These are phyloP conservation scores for Fusarium globosum DNA, from an alignment of 2,329 filamentous ascomycete species.

Conservation along the genomic window DNA sequence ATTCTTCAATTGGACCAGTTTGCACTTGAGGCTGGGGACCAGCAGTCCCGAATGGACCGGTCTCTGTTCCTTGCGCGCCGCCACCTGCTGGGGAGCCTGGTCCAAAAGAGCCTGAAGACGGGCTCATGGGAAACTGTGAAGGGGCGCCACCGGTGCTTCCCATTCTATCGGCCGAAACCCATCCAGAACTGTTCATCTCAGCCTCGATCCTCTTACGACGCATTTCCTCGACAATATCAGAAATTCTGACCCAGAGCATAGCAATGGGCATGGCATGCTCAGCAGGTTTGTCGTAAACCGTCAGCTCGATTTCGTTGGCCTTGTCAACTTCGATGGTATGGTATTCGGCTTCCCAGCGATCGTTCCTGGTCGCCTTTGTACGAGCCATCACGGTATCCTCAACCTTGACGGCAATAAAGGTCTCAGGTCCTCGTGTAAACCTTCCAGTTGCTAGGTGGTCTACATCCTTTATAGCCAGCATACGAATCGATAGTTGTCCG, in stretches of 20 bases:
- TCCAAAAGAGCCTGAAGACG: conserved; percentile 57
- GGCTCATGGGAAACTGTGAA: conserved; percentile 68
- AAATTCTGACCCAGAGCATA: conserved; percentile 95
- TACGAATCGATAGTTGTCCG: conserved; percentile 86
- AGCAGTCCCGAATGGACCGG: conserved; percentile 49
- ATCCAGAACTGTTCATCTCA: conserved; percentile 92
- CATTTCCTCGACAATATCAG: conserved; percentile 97
- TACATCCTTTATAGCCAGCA: conserved; percentile 91
- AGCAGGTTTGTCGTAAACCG: conserved; percentile 94
- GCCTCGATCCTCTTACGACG: conserved; percentile 96
- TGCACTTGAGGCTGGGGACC: conserved; percentile 62
- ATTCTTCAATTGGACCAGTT: conserved; percentile 81
- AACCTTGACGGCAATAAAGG: conserved; percentile 95
- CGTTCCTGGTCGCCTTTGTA: conserved; percentile 85
- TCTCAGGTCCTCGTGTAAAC: conserved; percentile 92
- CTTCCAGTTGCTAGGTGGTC: conserved; percentile 88
- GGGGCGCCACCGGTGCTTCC: conserved; percentile 65
- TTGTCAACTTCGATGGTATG: conserved; percentile 97
- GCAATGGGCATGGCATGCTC: conserved; percentile 93
- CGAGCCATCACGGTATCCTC: conserved; percentile 92
- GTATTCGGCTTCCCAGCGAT: conserved; percentile 91
- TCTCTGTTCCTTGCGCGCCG: conserved; percentile 47
- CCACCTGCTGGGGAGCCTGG: conserved; percentile 57
- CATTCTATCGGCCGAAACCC: conserved; percentile 98
- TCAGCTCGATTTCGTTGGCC: conserved; percentile 97